These are phyloP conservation scores for Chaetomium olivaceum DNA, from an alignment of 2,329 filamentous ascomycete genomes.

Conservation along the genomic window DNA sequence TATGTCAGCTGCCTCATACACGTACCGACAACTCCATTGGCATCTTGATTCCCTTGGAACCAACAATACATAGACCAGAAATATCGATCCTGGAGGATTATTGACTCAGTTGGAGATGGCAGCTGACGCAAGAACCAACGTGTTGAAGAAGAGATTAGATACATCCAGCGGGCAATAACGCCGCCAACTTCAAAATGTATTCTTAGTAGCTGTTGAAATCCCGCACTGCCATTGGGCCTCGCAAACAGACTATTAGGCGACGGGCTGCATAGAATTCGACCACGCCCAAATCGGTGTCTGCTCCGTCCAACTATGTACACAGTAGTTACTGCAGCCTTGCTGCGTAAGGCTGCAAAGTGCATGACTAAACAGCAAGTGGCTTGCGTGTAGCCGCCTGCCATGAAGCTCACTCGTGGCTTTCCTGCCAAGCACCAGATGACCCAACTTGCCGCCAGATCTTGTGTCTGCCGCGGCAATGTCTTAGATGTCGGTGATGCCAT, in stretches of 20 bases:
- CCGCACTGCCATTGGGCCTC: conserved; percentile 7
- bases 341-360: not conserved
- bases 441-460: not conserved
- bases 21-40: not conserved
- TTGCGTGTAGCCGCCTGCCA: not conserved
- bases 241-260: not conserved
- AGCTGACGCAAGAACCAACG: not conserved
- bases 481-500: not conserved
- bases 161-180: not conserved
- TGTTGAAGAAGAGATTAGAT: not conserved
- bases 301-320: not conserved
- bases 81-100: not conserved
- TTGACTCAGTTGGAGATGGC: not conserved
- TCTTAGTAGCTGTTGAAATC: not conserved
- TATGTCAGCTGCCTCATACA: not conserved
- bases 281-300: not conserved
- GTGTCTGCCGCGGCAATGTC: not conserved
- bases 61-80: not conserved
- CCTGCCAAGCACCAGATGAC: not conserved
- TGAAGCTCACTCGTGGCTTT: not conserved
- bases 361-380: not conserved
- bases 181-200: not conserved
- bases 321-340: not conserved
- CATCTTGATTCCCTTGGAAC: not conserved
- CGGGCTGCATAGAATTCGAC: conserved; percentile 4